Conservation (phyloP, 169 alveolate genomes). For the Eimeria falciformis region DNA sequence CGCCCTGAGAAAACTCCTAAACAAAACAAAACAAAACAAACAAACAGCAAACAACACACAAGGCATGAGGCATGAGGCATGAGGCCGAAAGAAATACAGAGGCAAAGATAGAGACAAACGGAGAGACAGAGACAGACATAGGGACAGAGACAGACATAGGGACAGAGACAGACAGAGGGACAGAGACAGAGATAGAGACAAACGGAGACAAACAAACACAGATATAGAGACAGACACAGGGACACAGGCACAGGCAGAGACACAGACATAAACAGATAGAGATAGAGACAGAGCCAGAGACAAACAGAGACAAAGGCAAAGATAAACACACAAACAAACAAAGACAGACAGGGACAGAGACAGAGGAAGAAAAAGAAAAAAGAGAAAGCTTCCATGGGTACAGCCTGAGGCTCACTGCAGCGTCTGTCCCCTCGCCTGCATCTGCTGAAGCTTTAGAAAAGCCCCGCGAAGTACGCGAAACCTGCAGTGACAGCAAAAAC, state of each 20-base stretch:
- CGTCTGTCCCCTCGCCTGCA: conserved; percentile 31
- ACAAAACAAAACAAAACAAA: background rate
- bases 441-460: background rate
- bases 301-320: background rate
- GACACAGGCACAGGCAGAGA: too few relatives aligned
- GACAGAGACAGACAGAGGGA: too few relatives aligned
- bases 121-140: too few relatives aligned
- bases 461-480: conserved; percentile 20
- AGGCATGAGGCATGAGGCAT: background rate
- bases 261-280: too few relatives aligned
- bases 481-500: background rate
- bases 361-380: too few relatives aligned
- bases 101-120: too few relatives aligned
- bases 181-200: too few relatives aligned
- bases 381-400: background rate
- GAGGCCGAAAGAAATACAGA: too few relatives aligned
- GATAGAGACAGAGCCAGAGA: too few relatives aligned
- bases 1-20: background rate
- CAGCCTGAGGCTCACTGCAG: conserved; percentile 32
- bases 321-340: conserved; percentile 1
- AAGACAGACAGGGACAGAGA: background rate
- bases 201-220: too few relatives aligned
- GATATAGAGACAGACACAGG: too few relatives aligned
- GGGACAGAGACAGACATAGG: too few relatives aligned
- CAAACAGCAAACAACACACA: background rate